Base-by-base conservation (phyloP, 2,329 filamentous ascomycete genomes). In the Paraconiothyrium brasiliense region DNA sequence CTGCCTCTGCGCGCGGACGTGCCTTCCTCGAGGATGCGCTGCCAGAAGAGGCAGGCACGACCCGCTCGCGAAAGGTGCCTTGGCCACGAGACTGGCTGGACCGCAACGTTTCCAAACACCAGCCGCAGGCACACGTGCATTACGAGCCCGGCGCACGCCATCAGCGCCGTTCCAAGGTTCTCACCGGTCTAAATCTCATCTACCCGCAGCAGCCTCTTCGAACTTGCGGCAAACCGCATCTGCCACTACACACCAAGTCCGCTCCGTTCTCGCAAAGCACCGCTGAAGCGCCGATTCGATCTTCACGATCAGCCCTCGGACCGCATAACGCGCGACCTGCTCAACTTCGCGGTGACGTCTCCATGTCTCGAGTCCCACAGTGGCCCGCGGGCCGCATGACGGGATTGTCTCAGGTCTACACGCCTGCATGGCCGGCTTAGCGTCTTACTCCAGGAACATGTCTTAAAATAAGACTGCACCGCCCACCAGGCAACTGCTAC, bases 391-490 rank as follows among this genome's bases (percentile, higher is more conserved):
- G 16, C 41, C 55, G 35, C 55, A 41, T 39, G 14, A 41, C 44
- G 35, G 47, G 35, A 41, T 16, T 43, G 55, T 57, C 55, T 47
- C 49, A 37, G 30, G 41, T 41, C 10, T 55, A 27, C 52, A 46
- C 41, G 49, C 24, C 24, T 41, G 51, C 51, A n/a, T 54, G 52
- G 52, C 57, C 47, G 57, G 54, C 49, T 47, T 49, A 59, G 37
- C 47, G n/a, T 58, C 56, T 24, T 37, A 44, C 48, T 22, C 46
- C 48, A 57, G 47, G 48, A 46, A 44, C 56, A 8, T 46, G 56
- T 58, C 56, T 58, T 58, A 58, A 58, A 57, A 58, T 52, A 46
- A 52, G 56, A 51, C 55, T 49, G 55, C 55, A 49, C 55, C 46
- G 55, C 55, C 55, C 20, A 16, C 34, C 24, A 22, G 16, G 46